These are phyloP conservation scores for Naganishia randhawae DNA, from an alignment of 768 basidiomycete species.

Conservation along the genomic window DNA sequence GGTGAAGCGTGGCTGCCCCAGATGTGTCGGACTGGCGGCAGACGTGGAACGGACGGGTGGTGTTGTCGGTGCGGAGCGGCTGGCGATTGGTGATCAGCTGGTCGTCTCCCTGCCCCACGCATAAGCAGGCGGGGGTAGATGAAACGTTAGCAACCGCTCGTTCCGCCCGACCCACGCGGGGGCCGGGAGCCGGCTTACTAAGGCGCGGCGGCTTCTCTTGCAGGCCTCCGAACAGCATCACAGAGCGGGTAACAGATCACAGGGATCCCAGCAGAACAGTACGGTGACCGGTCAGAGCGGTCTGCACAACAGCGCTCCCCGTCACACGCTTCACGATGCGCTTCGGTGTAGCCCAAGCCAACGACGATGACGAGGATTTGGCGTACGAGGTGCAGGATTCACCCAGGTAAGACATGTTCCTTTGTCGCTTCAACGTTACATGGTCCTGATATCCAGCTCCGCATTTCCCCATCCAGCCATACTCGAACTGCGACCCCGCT, in stretches of 20 bases:
- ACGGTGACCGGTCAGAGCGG: background rate
- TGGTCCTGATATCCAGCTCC: background rate
- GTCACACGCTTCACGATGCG: background rate
- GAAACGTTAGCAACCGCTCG: background rate
- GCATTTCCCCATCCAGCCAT: background rate
- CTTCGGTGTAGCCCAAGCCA: slow-evolving; percentile 11
- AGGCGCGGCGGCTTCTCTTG: no score
- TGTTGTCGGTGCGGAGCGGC: no score
- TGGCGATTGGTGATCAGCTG: no score
- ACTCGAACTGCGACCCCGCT: background rate
- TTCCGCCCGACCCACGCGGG: background rate
- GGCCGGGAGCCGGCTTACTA: background rate
- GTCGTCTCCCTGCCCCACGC: background rate
- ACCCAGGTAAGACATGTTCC: background rate
- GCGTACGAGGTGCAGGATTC: slow-evolving; percentile 18
- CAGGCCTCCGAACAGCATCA: no score
- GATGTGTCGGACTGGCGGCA: background rate
- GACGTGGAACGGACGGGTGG: no score
- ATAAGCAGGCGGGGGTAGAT: background rate
- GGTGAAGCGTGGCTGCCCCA: background rate
- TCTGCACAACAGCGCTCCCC: no score
- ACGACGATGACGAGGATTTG: slow-evolving; percentile 17
- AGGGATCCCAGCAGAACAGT: background rate
- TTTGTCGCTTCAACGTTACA: no score
- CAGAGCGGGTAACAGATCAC: no score